phyloP scores from a whole-genome alignment of 164 flowering plant species.

The Houttuynia cordata region DNA sequence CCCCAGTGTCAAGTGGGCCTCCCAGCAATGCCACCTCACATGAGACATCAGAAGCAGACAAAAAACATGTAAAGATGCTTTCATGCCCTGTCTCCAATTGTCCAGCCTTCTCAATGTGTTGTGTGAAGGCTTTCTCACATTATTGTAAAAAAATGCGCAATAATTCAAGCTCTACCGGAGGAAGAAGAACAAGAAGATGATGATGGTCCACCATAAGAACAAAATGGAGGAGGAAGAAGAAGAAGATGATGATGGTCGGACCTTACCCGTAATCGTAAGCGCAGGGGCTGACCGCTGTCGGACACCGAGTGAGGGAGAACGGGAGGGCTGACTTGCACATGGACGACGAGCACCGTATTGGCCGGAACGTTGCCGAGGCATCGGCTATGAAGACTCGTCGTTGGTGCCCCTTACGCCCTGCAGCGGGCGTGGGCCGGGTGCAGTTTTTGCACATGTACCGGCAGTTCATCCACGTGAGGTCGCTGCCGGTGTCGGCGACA shows the following conservation, averaged over 20 bases:
- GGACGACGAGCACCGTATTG: slow-evolving; percentile 35
- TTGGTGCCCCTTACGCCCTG: neutral
- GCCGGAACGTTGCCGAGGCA: slow-evolving; percentile 25
- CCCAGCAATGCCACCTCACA: too few relatives aligned
- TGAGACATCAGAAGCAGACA: too few relatives aligned
- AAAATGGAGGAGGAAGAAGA: too few relatives aligned
- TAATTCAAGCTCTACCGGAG: neutral
- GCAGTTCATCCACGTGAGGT: slow-evolving; percentile 72
- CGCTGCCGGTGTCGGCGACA: slow-evolving; percentile 69
- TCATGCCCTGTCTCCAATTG: too few relatives aligned
- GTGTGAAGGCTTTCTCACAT: neutral
- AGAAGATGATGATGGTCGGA: neutral
- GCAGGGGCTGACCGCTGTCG: slow-evolving; percentile 33
- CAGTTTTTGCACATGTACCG: slow-evolving; percentile 14
- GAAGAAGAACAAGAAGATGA: neutral
- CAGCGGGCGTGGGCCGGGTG: neutral
- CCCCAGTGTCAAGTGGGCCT: too few relatives aligned
- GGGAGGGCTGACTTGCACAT: slow-evolving; percentile 29
- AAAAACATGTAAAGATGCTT: too few relatives aligned
- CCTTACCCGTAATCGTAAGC: slow-evolving; percentile 46
- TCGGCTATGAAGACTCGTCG: slow-evolving; percentile 23
- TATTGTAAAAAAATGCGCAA: neutral
- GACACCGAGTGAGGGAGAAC: slow-evolving; percentile 36
- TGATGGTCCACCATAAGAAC: too few relatives aligned
- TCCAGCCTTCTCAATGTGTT: too few relatives aligned